Conservation (phyloP, 192 early-diverging fungal genomes). For the Cladochytrium replicatum region DNA sequence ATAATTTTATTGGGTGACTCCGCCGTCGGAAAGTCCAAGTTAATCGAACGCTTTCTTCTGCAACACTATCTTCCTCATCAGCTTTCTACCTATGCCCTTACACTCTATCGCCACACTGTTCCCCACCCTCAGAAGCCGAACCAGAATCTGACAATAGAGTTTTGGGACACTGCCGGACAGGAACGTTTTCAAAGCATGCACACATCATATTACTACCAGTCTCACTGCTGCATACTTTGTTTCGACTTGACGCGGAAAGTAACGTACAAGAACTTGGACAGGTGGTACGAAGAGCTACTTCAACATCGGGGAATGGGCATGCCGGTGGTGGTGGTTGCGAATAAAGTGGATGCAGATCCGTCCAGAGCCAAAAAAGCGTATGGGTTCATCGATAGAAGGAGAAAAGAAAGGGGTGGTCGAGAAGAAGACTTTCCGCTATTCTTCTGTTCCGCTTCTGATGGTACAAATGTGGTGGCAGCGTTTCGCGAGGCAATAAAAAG, state of each 20-base stretch:
- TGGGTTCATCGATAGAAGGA: conserved; percentile 38
- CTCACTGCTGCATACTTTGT: conserved; percentile 38
- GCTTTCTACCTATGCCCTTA: conserved; percentile 47
- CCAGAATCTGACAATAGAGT: conserved; percentile 29
- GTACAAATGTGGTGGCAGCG: conserved; percentile 45
- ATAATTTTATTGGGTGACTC: conserved; percentile 52
- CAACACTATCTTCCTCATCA: conserved; percentile 43
- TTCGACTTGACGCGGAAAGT: conserved; percentile 55
- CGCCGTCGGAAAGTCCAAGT: conserved; percentile 53
- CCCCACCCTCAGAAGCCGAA: conserved; percentile 19
- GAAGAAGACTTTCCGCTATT: conserved; percentile 26
- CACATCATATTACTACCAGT: conserved; percentile 42
- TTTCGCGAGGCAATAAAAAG: conserved; percentile 38
- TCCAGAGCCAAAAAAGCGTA: conserved; percentile 39
- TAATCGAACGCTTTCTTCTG: conserved; percentile 46
- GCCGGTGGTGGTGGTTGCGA: conserved; percentile 48
- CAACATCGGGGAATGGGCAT: conserved; percentile 25
- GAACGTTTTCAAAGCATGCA: conserved; percentile 50
- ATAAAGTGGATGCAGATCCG: conserved; percentile 51
- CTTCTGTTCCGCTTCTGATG: conserved; percentile 41
- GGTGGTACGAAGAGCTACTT: conserved; percentile 45
- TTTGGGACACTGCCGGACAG: conserved; percentile 56
- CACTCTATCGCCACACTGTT: conserved; percentile 34
- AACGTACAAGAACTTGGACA: conserved; percentile 49
- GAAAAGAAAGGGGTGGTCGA: conserved; percentile 21